Conservation (phyloP, 768 basidiomycete genomes). For the Flagelloscypha sp. region DNA sequence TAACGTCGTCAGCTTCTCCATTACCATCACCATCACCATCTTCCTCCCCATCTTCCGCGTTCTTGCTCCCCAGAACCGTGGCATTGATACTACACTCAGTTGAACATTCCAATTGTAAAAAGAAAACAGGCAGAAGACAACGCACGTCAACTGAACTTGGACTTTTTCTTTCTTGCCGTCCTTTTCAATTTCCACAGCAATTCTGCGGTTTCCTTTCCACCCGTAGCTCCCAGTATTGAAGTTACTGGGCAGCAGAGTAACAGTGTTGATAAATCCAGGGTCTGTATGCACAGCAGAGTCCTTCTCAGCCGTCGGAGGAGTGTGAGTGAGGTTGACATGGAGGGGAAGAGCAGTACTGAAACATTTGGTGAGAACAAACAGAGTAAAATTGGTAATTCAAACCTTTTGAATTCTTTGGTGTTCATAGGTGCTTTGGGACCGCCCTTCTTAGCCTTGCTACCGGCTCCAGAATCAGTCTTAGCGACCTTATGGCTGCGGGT, state of each 20-base stretch:
- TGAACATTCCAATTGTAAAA: background rate
- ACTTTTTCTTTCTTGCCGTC: constrained; percentile 55
- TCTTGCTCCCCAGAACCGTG: constrained; percentile 65
- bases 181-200: constrained; percentile 55
- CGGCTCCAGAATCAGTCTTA: constrained; percentile 31
- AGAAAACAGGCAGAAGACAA: constrained; percentile 11
- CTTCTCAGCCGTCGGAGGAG: constrained; percentile 37
- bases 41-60: constrained; percentile 29
- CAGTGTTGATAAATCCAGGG: constrained; percentile 50
- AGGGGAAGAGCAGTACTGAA: constrained; percentile 50
- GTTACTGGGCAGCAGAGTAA: constrained; percentile 47
- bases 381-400: background rate
- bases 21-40: constrained; percentile 23
- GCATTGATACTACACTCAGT: constrained; percentile 61
- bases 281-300: constrained; percentile 33
- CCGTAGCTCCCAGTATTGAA: constrained; percentile 77
- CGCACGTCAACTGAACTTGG: constrained; percentile 67
- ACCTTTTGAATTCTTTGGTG: constrained; percentile 13
- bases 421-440: constrained; percentile 31
- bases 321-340: constrained; percentile 60
- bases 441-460: constrained; percentile 25
- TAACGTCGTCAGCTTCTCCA: constrained; percentile 16
- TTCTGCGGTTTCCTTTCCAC: constrained; percentile 71
- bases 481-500: constrained; percentile 44
- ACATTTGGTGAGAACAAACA: background rate